Base-by-base conservation (phyloP, 1,284 basidiomycete species). In the Austroboletus sp. region DNA sequence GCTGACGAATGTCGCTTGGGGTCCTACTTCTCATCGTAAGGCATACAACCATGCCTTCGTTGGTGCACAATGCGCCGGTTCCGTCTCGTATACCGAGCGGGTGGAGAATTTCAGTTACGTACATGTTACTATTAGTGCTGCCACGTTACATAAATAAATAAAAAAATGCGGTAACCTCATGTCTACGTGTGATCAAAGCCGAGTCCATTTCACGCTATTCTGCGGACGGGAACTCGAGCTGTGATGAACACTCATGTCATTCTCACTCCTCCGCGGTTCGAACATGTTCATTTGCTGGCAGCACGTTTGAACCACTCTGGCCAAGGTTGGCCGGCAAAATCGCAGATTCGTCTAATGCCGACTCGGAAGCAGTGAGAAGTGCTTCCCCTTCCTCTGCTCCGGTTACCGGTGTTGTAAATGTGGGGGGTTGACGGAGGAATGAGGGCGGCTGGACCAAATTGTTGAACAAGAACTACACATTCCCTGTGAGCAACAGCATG, bases 391-490 rank as follows among this genome's bases (percentile, higher is more conserved):
- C 75, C 53, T 77, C 79, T 33, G 63, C 65, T 50, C 72, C 69
- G 10, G 48, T 53, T 8, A 59, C 54, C 26, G 66, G 57, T 10
- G 55, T 57, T 13, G 32, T 38, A 31, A 66, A 62, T n/a, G 58
- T 57, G n/a, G 69, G 30, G 6, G 63, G 39, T 6, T 68, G 61
- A 26, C 65, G 72, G 37, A 88, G 60, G 68, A 79, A 87, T 9
- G 70, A 57, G 9, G 85, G 86, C 2, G 75, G 70, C 23, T 68
- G 66, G 50, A 89, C 76, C 37, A 89, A 72, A 58, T 80, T 76
- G 66, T 89, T 89, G 69, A 89, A 89, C 39, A 88, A 66, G 72
- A 89, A 89, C 79, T 82, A 57, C 19, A 58, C 46, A 42, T 45
- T 21, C 40, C 33, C 35, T 13, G 30, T 65, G n/a, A 61, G 48